Conservation (phyloP, 352 stramenopile species). For the Peronospora tabacina region DNA sequence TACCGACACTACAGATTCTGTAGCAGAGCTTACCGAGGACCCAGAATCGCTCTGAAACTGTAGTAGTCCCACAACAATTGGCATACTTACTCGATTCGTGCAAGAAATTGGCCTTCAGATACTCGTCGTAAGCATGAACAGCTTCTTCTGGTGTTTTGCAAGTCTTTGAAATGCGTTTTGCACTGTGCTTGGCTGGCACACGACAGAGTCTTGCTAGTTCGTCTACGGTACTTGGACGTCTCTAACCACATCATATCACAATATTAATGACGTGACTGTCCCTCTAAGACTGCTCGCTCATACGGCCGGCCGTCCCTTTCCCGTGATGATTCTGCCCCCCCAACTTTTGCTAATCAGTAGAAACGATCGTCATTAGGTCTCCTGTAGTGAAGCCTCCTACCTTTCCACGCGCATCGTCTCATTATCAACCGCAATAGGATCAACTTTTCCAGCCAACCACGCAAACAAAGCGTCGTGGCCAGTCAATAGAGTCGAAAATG, state of each 20-base stretch:
- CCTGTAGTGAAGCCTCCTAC: constrained; percentile 44
- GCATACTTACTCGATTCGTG: neutral
- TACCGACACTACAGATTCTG: constrained; percentile 7
- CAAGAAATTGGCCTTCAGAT: constrained; percentile 73
- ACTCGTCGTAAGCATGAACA: constrained; percentile 72
- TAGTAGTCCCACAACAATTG: constrained; percentile 33
- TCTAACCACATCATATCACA: constrained; percentile 8
- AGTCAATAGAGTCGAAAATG: neutral
- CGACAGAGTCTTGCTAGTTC: constrained; percentile 84
- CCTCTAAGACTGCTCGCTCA: constrained; percentile 1
- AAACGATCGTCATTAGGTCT: constrained; percentile 36
- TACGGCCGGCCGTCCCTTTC: no score
- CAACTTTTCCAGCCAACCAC: constrained; percentile 43
- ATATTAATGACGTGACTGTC: no score
- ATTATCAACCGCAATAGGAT: constrained; percentile 58
- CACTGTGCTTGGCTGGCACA: constrained; percentile 84
- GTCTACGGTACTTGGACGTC: constrained; percentile 83
- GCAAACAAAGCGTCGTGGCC: constrained; percentile 75
- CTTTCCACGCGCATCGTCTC: no score
- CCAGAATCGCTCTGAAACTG: constrained; percentile 70
- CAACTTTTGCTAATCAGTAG: constrained; percentile 12
- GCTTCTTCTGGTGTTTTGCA: constrained; percentile 85
- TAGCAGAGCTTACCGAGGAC: constrained; percentile 36
- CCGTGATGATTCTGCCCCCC: constrained; percentile 75
- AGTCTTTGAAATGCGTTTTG: constrained; percentile 84